These are phyloP conservation scores for Cinnamomum chago DNA, from an alignment of 164 flowering plant species.

Conservation along the genomic window DNA sequence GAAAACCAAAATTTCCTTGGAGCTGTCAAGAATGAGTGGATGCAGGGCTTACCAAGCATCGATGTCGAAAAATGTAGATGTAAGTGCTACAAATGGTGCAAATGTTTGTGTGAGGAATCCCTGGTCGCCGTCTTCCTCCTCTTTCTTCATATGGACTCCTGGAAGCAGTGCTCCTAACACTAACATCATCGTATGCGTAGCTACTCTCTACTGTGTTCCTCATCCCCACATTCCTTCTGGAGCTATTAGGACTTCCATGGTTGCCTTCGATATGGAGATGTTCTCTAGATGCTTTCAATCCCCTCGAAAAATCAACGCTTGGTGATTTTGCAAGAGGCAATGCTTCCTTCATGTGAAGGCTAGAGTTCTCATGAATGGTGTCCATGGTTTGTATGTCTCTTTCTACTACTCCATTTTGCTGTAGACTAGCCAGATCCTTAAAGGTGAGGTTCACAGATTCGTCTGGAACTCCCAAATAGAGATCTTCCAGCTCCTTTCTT, in stretches of 20 bases:
- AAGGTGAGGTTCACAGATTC: slow-evolving; percentile 73
- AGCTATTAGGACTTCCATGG: background rate
- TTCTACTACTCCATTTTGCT: slow-evolving; percentile 6
- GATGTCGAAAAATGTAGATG: slow-evolving; percentile 54
- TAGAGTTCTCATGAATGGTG: slow-evolving; percentile 15
- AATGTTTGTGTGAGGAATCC: slow-evolving; percentile 74
- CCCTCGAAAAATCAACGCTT: slow-evolving; percentile 29
- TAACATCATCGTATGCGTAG: slow-evolving; percentile 29
- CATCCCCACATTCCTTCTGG: slow-evolving; percentile 5
- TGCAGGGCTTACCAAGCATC: slow-evolving; percentile 46
- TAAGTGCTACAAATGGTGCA: slow-evolving; percentile 56
- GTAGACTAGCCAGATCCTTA: slow-evolving; percentile 35
- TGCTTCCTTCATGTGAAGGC: background rate
- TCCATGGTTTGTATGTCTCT: slow-evolving; percentile 15
- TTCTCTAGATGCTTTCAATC: slow-evolving; percentile 25
- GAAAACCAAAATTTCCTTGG: no score
- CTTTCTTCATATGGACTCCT: slow-evolving; percentile 10
- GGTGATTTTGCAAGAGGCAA: slow-evolving; percentile 26
- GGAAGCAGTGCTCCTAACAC: slow-evolving; percentile 22
- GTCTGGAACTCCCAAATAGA: slow-evolving; percentile 65
- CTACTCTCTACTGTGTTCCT: slow-evolving; percentile 22
- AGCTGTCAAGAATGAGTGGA: no score
- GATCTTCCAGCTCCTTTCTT: slow-evolving; percentile 55
- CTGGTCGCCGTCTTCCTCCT: slow-evolving; percentile 42
- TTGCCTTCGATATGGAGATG: slow-evolving; percentile 5